Evolutionary conservation across 1,284 basidiomycete species (phyloP), one percentile per base, ranked within the genome.

Genomic region (Cystobasidium pallidum): DNA sequence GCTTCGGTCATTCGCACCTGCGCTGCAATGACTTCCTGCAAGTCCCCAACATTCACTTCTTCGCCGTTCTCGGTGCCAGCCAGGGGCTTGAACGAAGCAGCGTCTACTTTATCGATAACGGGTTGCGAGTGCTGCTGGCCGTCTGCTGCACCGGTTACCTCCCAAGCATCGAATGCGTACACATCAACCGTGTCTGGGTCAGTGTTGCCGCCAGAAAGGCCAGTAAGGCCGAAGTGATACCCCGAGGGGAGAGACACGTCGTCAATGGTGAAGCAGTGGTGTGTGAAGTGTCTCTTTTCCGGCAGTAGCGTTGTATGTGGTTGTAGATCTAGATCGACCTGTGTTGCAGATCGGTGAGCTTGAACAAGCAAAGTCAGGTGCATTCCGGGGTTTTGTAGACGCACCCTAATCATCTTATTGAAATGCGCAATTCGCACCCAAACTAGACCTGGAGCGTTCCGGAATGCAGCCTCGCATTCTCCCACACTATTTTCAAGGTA

Each of bases 111-210:
- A 32, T 30, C 28, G 41, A 41, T 57, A 21, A 51, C 73, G 26
- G 59, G 49, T 19, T 54, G 63, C 36, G 51, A 55, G 30, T 70
- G 58, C 13, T 62, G 34, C 43, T 68, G 57, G 17, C 59, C 72
- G 19, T 57, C 72, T 47, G 47, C 55, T 24, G 61, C 59, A 28
- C 68, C 61, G 7, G 63, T 47, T 17, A 74, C 73, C 41, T 74
- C 73, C 73, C 73, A 74, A 21, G 73, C 61, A 26, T 74, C 73
- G 43, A 74, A 70, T 19, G 78, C 78, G 54, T 78, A 79, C 11
- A 80, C 72, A 26, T 80, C 79, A 43, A 80, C 70, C 26, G 68
- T 66, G 52, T 79, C 78, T 17, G 78, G 77, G 61, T 79, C 78
- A 17, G 76, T 75, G 55, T 76, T 76, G 30, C 76, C 78, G 45